These are phyloP conservation scores for Pestalotiopsis sp. DNA, from an alignment of 2,329 filamentous ascomycete species.

Conservation along the genomic window DNA sequence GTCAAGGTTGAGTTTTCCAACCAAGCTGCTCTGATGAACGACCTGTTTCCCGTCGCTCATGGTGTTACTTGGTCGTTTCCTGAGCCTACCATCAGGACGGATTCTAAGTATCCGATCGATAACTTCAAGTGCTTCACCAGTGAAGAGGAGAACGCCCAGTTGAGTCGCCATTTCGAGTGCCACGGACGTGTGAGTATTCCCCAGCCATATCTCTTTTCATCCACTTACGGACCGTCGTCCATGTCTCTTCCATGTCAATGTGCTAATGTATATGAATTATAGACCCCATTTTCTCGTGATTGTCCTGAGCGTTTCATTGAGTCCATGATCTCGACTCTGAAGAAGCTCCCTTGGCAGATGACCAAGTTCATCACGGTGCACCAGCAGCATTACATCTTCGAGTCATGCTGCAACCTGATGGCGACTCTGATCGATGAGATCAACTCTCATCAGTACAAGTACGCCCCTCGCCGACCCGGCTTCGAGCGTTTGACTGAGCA, in stretches of 20 bases:
- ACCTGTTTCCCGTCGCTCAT: slow-evolving; percentile 61
- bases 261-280: not conserved
- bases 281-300: slow-evolving; percentile 63
- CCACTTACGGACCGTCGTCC: not conserved
- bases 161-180: slow-evolving; percentile 65
- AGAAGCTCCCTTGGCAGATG: slow-evolving; percentile 66
- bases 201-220: not conserved
- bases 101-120: slow-evolving; percentile 45
- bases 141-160: slow-evolving; percentile 65
- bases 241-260: not conserved
- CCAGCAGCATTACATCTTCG: slow-evolving; percentile 57
- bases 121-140: slow-evolving; percentile 64
- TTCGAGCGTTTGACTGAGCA: slow-evolving; percentile 50
- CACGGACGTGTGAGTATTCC: slow-evolving; percentile 58
- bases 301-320: slow-evolving; percentile 69
- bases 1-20: slow-evolving; percentile 60
- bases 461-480: slow-evolving; percentile 35
- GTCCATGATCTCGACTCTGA: slow-evolving; percentile 64
- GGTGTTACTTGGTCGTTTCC: slow-evolving; percentile 58
- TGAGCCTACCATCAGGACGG: slow-evolving; percentile 40
- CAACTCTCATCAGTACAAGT: not conserved
- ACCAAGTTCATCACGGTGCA: slow-evolving; percentile 58
- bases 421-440: slow-evolving; percentile 36
- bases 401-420: slow-evolving; percentile 52
- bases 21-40: slow-evolving; percentile 59